phyloP scores from a whole-genome alignment of 129 eudicot species.

The Artemisia tridentata region DNA sequence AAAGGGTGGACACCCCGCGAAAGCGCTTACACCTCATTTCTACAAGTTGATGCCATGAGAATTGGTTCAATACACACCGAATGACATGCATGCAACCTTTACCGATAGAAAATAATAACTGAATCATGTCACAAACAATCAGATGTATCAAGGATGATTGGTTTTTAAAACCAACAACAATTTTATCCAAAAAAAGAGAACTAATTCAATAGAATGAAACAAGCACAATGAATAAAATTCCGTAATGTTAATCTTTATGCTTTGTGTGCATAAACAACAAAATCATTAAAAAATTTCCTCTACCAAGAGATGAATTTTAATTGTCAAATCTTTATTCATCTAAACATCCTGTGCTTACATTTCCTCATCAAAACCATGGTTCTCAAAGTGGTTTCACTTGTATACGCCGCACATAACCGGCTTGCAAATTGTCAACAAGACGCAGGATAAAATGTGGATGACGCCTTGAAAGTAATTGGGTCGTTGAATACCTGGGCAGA shows the following conservation, averaged over 20 bases:
- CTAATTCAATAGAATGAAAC: background rate
- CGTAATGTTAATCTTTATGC: background rate
- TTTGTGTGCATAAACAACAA: background rate
- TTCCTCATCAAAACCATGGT: slow-evolving; percentile 27
- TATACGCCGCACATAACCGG: slow-evolving; percentile 16
- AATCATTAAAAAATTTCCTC: too few species aligned
- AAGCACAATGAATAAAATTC: background rate
- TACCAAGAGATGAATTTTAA: too few species aligned
- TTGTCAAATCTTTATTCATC: slow-evolving; percentile 27
- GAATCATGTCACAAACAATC: background rate
- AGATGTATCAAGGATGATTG: background rate
- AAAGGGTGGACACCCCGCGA: too few species aligned
- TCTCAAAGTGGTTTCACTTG: slow-evolving; percentile 29
- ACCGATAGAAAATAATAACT: background rate
- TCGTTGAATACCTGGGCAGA: slow-evolving; percentile 54
- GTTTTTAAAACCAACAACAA: background rate
- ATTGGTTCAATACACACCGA: background rate
- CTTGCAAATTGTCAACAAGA: slow-evolving; percentile 51
- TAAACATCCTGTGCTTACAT: slow-evolving; percentile 24
- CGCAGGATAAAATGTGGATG: slow-evolving; percentile 63
- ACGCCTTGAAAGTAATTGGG: slow-evolving; percentile 55
- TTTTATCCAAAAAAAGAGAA: too few species aligned
- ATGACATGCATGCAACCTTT: background rate
- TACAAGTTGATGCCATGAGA: background rate
- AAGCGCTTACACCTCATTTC: background rate